Evolutionary conservation across 2,329 filamentous ascomycete genomes (phyloP).

Genomic region (Nigrospora osmanthi): DNA sequence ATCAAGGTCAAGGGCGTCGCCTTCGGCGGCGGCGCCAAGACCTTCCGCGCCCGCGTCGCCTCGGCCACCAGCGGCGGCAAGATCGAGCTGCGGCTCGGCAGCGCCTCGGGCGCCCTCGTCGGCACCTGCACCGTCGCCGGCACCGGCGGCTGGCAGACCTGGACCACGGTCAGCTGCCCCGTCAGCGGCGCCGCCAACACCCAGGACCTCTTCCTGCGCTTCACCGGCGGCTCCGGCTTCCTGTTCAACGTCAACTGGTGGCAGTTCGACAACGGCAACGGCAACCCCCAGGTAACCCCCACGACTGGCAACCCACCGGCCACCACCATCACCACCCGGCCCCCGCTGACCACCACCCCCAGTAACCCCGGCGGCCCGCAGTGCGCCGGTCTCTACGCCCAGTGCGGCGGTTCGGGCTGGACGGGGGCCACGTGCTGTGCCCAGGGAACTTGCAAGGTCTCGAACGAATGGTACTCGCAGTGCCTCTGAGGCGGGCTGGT

Average conservation of each 20-base stretch:
- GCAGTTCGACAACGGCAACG: conserved; percentile 10
- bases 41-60: conserved; percentile 16
- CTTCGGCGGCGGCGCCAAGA: conserved; percentile 17
- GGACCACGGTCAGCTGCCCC: conserved; percentile 11
- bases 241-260: conserved; percentile 19
- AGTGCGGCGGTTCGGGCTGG: conserved; percentile 1
- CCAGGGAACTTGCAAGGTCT: conserved; percentile 1
- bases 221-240: conserved; percentile 9
- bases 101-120: conserved; percentile 13
- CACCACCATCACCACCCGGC: not conserved
- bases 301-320: not conserved
- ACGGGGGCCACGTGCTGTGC: not conserved
- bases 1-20: conserved; percentile 22
- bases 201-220: conserved; percentile 13
- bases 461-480: conserved; percentile 2
- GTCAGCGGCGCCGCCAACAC: conserved; percentile 11
- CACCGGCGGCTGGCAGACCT: conserved; percentile 18
- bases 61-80: conserved; percentile 14
- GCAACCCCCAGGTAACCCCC: not conserved
- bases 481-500: not conserved
- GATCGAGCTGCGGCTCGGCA: conserved; percentile 19
- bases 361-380: not conserved
- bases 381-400: not conserved
- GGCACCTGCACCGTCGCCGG: conserved; percentile 17
- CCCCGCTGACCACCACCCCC: not conserved